Conservation (phyloP, 805 yeast genomes). For the Nakazawaea pomicola region DNA sequence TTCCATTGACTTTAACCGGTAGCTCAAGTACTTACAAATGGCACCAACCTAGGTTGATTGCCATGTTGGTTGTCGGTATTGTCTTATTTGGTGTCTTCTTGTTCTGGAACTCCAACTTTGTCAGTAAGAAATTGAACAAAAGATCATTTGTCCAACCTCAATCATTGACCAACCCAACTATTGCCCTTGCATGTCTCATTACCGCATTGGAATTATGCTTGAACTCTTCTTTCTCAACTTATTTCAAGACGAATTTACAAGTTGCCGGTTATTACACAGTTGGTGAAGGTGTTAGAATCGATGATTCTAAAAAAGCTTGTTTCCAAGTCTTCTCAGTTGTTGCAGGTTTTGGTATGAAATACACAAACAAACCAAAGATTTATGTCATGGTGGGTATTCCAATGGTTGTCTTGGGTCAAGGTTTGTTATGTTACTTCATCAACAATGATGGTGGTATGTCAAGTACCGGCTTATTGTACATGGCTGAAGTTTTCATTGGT, state of each 20-base stretch:
- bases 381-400: slow-evolving; percentile 21
- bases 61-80: slow-evolving; percentile 22
- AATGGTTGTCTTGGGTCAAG: slow-evolving; percentile 21
- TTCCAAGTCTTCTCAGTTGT: slow-evolving; percentile 23
- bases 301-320: slow-evolving; percentile 25
- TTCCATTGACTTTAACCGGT: slow-evolving; percentile 26
- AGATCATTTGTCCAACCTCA: slow-evolving; percentile 22
- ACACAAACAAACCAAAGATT: slow-evolving; percentile 23
- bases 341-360: slow-evolving; percentile 24
- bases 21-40: slow-evolving; percentile 18
- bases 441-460: slow-evolving; percentile 17
- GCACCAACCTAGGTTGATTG: slow-evolving; percentile 20
- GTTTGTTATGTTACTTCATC: slow-evolving; percentile 21
- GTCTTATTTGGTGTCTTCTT: slow-evolving; percentile 13
- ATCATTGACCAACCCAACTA: slow-evolving; percentile 18
- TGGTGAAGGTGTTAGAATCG: slow-evolving; percentile 26
- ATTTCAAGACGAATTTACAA: slow-evolving; percentile 23
- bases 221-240: slow-evolving; percentile 22
- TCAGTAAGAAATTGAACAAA: slow-evolving; percentile 11
- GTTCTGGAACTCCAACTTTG: slow-evolving; percentile 18
- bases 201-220: slow-evolving; percentile 21
- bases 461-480: slow-evolving; percentile 16
- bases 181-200: slow-evolving; percentile 14
- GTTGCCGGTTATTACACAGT: slow-evolving; percentile 25
- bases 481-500: slow-evolving; percentile 24